Evolutionary conservation across 1,139 yeast species (phyloP), one percentile per base, ranked within the genome.

Genomic region (Yamadazyma mexicana): DNA sequence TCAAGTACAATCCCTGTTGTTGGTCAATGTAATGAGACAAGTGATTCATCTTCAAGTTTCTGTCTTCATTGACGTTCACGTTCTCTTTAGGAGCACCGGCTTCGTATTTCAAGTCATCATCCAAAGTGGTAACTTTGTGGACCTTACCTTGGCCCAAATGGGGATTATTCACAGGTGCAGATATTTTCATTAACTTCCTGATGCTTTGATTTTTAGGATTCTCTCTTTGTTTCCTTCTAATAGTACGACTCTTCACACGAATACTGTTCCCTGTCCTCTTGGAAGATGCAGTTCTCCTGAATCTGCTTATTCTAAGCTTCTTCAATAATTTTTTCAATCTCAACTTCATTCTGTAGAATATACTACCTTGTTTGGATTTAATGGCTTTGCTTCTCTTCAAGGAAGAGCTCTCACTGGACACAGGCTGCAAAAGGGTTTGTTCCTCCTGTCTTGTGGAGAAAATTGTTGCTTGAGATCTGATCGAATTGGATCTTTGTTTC

Each of bases 401-500:
- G 11, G 56, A 49, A 2, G 60, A 48, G 6, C 47, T 43, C 3
- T 46, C 40, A 26, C 54, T 50, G 12, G 39, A 36, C 5, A 45
- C 39, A 20, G 50, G 40, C 33, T 51, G 48, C 5, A 47, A 35
- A 27, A 34, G 38, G 8, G 22, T 8, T 3, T 45, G 46, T 38
- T 46, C 52, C 34, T 48, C 51, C 25, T 42, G 55, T 45, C 75
- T 53, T 3, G 76, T 71, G 16, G 75, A 69, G 44, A 72, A 71
- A 17, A 72, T 70, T 1, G 77, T 72, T 9, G 74, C 75, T 45
- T 69, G 76, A 0, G 75, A 68, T 3, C 65, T 74, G 70, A 65
- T 63, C 33, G 71, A 65, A 37, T 63, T 59, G 30, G 72, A 66
- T 22, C 66, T 64, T 36, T 65, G 64, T 9, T 20, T 20, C 22